phyloP scores from a whole-genome alignment of 805 yeast genomes.

The Saccharomycopsis guyanensis region DNA sequence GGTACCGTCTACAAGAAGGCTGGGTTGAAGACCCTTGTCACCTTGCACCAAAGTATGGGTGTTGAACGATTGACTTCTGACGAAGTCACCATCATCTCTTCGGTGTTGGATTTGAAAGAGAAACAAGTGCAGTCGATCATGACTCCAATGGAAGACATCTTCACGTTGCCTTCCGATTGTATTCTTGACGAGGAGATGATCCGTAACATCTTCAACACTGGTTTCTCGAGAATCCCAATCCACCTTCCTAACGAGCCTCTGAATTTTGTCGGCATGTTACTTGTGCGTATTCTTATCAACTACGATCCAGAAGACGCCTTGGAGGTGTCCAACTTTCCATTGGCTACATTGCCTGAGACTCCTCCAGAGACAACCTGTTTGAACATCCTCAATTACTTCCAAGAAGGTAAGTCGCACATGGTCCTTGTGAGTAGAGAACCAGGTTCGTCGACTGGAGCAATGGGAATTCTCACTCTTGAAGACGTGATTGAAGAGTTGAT shows the following conservation, averaged over 20 bases:
- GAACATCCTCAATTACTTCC: conserved; percentile 91
- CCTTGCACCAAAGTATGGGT: conserved; percentile 90
- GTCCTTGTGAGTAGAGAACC: conserved; percentile 83
- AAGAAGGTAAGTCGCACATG: conserved; percentile 97
- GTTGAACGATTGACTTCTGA: conserved; percentile 88
- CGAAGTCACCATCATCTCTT: conserved; percentile 91
- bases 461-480: conserved; percentile 88
- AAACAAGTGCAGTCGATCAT: conserved; percentile 79
- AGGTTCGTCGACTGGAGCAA: conserved; percentile 75
- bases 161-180: conserved; percentile 77
- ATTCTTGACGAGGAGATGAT: conserved; percentile 78
- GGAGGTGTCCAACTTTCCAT: conserved; percentile 87
- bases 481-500: conserved; percentile 97
- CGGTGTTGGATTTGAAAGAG: conserved; percentile 89
- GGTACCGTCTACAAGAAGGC: conserved; percentile 91
- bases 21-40: conserved; percentile 88
- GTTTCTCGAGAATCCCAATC: conserved; percentile 91
- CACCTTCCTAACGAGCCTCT: conserved; percentile 82
- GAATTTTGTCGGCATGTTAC: conserved; percentile 90
- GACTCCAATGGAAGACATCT: conserved; percentile 92
- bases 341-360: conserved; percentile 95
- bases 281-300: conserved; percentile 85
- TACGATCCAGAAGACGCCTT: conserved; percentile 95
- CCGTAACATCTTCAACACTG: conserved; percentile 86
- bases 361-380: conserved; percentile 85